A percentile compares a stretch with the other conserved stretches of the same genome.
These are phyloP conservation scores for Blastobotrys peoriensis DNA, from an alignment of 805 yeast species.

Conservation along the genomic window DNA sequence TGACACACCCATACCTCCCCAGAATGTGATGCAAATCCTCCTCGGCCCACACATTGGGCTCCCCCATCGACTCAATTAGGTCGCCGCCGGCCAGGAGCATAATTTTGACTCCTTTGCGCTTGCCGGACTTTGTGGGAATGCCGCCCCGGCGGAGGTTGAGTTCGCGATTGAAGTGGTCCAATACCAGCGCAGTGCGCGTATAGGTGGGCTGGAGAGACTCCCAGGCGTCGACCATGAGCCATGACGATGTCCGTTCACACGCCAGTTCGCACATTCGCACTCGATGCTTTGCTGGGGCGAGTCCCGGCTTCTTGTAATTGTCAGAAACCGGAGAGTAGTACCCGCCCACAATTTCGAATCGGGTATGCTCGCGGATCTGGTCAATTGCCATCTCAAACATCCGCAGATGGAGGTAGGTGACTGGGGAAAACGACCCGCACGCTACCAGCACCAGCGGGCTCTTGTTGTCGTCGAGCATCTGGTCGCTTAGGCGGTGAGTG, in stretches of 20 bases:
- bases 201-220: constrained; percentile 87
- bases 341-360: constrained; percentile 95
- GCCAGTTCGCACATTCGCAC: constrained; percentile 98
- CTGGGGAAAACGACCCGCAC: constrained; percentile 95
- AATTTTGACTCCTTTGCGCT: constrained; percentile 74
- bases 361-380: constrained; percentile 81
- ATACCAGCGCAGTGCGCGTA: constrained; percentile 89
- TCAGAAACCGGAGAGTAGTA: constrained; percentile 89
- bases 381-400: constrained; percentile 99
- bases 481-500: constrained; percentile 70
- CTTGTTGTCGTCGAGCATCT: constrained; percentile 65
- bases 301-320: constrained; percentile 86
- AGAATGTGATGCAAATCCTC: constrained; percentile 89
- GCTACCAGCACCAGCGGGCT: constrained; percentile 92
- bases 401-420: constrained; percentile 87
- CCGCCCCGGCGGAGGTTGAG: constrained; percentile 89
- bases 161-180: constrained; percentile 95
- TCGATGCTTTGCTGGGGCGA: constrained; percentile 82
- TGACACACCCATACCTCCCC: constrained; percentile 93
- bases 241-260: constrained; percentile 90
- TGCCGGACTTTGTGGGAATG: constrained; percentile 43
- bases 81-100: constrained; percentile 98
- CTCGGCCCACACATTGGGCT: constrained; percentile 98
- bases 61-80: constrained; percentile 98
- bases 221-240: constrained; percentile 99